phyloP scores from a whole-genome alignment of 2,329 filamentous ascomycete species.

The Leptographium wingfieldii region DNA sequence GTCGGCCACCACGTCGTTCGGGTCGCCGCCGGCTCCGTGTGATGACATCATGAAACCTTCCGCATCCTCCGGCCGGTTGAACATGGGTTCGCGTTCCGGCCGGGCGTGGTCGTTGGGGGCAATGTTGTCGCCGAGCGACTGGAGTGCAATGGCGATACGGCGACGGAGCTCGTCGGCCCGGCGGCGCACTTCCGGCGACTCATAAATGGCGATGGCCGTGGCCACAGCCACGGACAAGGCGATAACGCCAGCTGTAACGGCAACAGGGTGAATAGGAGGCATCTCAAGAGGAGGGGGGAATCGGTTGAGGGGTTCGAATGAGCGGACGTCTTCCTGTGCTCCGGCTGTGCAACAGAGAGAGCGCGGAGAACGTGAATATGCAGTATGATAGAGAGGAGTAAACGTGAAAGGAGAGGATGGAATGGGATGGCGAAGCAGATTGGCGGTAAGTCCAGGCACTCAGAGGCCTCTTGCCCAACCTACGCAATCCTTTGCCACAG shows the following conservation, averaged over 20 bases:
- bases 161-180: slow-evolving; percentile 49
- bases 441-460: not conserved
- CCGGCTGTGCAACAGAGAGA: too few species aligned
- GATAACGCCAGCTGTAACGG: slow-evolving; percentile 44
- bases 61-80: slow-evolving; percentile 55
- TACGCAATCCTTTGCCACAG: slow-evolving; percentile 5
- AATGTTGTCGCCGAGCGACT: slow-evolving; percentile 46
- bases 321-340: not conserved
- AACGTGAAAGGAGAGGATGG: not conserved
- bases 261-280: slow-evolving; percentile 43
- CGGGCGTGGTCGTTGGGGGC: slow-evolving; percentile 21
- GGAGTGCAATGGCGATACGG: slow-evolving; percentile 46
- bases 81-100: slow-evolving; percentile 35
- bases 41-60: slow-evolving; percentile 47
- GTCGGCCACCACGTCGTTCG: slow-evolving; percentile 43
- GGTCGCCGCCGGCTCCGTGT: slow-evolving; percentile 23
- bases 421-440: not conserved
- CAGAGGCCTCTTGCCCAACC: not conserved
- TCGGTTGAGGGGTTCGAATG: too few species aligned
- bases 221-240: slow-evolving; percentile 45
- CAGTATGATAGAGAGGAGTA: too few species aligned
- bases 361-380: too few species aligned
- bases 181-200: slow-evolving; percentile 50
- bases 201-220: slow-evolving; percentile 48
- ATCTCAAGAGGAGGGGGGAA: slow-evolving; percentile 20